Percentiles rank a stretch among this genome's conserved stretches.
Evolutionary conservation across 805 yeast species (phyloP).

Genomic region (Hanseniaspora meyeri): DNA sequence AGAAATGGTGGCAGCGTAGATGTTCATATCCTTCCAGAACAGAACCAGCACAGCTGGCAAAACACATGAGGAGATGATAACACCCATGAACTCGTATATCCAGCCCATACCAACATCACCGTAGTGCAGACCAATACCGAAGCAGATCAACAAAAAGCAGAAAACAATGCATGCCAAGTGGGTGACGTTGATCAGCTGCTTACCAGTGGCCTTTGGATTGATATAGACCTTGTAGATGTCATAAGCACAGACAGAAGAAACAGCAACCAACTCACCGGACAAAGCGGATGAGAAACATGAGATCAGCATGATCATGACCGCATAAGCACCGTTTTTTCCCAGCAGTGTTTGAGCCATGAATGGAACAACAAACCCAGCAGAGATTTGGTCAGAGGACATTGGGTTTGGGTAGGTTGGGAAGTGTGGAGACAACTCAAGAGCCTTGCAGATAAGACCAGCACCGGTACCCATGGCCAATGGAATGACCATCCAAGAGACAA

Average conservation of each 20-base stretch:
- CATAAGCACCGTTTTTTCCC: constrained; percentile 83
- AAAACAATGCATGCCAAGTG: constrained; percentile 54
- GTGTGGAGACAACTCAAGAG: constrained; percentile 51
- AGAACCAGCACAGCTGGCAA: constrained; percentile 59
- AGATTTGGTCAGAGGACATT: constrained; percentile 55
- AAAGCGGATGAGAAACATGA: constrained; percentile 90
- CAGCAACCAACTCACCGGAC: constrained; percentile 83
- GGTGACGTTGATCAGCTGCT: constrained; percentile 53
- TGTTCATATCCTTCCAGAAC: constrained; percentile 53
- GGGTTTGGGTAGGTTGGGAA: constrained; percentile 72
- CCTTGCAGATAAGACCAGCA: constrained; percentile 74
- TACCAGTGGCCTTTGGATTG: constrained; percentile 68
- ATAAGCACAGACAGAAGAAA: constrained; percentile 72
- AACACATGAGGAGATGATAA: constrained; percentile 77
- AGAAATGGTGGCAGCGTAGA: constrained; percentile 55
- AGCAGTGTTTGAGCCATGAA: constrained; percentile 66
- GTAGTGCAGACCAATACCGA: constrained; percentile 68
- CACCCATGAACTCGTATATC: constrained; percentile 78
- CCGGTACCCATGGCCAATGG: constrained; percentile 76
- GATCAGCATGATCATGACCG: constrained; percentile 63
- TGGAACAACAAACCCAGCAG: constrained; percentile 65
- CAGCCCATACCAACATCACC: constrained; percentile 81
- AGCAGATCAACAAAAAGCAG: constrained; percentile 60
- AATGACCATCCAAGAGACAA: constrained; percentile 82
- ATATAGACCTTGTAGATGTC: constrained; percentile 74